Evolutionary conservation across 495 filamentous ascomycete genomes (phyloP).

Genomic region (Emericellopsis terricola): DNA sequence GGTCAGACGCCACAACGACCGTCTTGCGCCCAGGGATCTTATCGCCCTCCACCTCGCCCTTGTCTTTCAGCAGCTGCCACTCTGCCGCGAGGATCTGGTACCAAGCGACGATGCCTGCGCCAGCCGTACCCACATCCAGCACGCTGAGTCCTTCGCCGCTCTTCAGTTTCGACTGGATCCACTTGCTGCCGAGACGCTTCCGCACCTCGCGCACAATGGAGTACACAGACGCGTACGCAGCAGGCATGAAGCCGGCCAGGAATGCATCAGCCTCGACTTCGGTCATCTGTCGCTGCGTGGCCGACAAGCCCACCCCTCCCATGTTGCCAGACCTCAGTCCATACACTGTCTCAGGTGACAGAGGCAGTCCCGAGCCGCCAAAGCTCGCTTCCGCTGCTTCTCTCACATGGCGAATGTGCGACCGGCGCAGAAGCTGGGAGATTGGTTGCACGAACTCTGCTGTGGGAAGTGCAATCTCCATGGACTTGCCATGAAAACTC

Average conservation of each 20-base stretch:
- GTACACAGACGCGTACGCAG: conserved; percentile 54
- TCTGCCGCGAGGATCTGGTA: conserved; percentile 65
- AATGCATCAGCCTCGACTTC: conserved; percentile 81
- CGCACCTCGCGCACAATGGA: conserved; percentile 68
- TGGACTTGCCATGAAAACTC: conserved; percentile 1
- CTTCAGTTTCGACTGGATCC: conserved; percentile 50
- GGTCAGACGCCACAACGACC: conserved; percentile 27
- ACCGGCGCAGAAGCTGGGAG: conserved; percentile 40
- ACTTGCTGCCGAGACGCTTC: conserved; percentile 63
- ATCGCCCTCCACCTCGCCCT: conserved; percentile 14
- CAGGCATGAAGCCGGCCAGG: conserved; percentile 61
- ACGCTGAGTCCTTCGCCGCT: conserved; percentile 57
- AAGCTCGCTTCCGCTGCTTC: conserved; percentile 50
- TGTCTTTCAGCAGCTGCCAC: conserved; percentile 46
- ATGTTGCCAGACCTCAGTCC: conserved; percentile 32
- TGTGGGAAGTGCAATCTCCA: conserved; percentile 19
- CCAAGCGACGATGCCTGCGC: conserved; percentile 75
- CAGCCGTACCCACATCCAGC: conserved; percentile 71
- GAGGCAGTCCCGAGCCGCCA: conserved; percentile 55
- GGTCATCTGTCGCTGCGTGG: conserved; percentile 52
- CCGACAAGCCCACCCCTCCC: conserved; percentile 48
- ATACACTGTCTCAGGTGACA: conserved; percentile 34
- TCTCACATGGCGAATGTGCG: conserved; percentile 52
- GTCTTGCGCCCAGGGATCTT: conserved; percentile 30
- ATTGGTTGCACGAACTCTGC: conserved; percentile 49